Evolutionary conservation across 768 basidiomycete species (phyloP).

Genomic region (Termitomyces heimii): DNA sequence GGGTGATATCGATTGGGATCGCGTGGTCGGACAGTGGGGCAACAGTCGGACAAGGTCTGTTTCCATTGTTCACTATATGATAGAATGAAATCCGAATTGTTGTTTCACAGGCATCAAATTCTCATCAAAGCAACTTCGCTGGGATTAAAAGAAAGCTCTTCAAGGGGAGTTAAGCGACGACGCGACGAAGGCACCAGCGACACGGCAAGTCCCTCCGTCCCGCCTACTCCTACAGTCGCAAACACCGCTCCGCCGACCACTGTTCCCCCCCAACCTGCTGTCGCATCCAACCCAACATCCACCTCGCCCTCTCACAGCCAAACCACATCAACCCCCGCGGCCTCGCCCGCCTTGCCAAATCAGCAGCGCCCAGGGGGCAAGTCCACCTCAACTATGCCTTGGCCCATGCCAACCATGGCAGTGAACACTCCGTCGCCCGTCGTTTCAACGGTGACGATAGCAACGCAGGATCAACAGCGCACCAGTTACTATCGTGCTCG

Average conservation of each 20-base stretch:
- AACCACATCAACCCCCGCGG: constrained; percentile 37
- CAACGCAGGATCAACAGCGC: constrained; percentile 34
- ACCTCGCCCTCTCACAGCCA: constrained; percentile 34
- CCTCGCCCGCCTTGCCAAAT: constrained; percentile 48
- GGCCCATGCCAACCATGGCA: constrained; percentile 73
- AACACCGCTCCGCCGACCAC: constrained; percentile 16
- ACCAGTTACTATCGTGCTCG: constrained; percentile 53
- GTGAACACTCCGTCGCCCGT: constrained; percentile 53
- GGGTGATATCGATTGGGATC: constrained; percentile 77
- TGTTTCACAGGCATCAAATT: constrained; percentile 64
- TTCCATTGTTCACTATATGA: neutral
- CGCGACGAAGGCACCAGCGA: constrained; percentile 34
- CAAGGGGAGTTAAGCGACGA: constrained; percentile 39
- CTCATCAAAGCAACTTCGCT: constrained; percentile 76
- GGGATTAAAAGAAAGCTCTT: constrained; percentile 70
- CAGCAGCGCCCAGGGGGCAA: constrained; percentile 28
- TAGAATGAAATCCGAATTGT: neutral
- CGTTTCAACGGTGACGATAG: constrained; percentile 28
- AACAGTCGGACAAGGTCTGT: constrained; percentile 64
- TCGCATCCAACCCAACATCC: constrained; percentile 19
- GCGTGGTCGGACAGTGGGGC: constrained; percentile 70
- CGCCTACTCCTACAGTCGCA: constrained; percentile 23
- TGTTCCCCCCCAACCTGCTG: constrained; percentile 10
- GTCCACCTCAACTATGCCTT: constrained; percentile 35
- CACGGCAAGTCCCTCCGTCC: constrained; percentile 23